Base-by-base conservation (phyloP, 2,329 filamentous ascomycete genomes). In the Penicillium sp. region DNA sequence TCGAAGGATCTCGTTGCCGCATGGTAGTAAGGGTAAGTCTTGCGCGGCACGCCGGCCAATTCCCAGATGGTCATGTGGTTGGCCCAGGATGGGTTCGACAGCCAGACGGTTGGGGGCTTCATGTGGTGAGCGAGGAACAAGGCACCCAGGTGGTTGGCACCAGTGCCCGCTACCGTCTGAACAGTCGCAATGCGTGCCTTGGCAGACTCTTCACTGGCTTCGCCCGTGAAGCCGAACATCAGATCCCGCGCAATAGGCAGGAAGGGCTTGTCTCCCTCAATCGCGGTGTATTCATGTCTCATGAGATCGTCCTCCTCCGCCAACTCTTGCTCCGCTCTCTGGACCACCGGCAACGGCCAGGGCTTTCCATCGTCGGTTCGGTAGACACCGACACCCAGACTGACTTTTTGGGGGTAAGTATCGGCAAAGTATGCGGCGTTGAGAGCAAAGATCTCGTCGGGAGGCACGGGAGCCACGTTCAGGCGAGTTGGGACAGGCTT, bases 281-380 rank as follows among this genome's bases (percentile, higher is more conserved):
- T 97, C 48, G 91, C 90, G 48, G 91, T 88, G 75, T 97, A 98
- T 77, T 98, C 93, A 77, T 97, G 93, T 74, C 96, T 91, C 62
- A 93, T 80, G 46, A 88, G 80, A 65, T 90, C 88, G 72, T 96
- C 88, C 68, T 86, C 84, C 66, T 82, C 84, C 56, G 95, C 80
- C 61, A 89, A 81, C 60, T 89, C 49, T 59, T 75, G 66, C 75
- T 69, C 66, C 18, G 91, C 90, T 84, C 91, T 90, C 73, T 88
- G 90, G 52, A 96, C 90, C 7, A 94, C 89, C 9, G 90, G 90
- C 51, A 96, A 74, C 51, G 95, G 85, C 90, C 90, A 96, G n/a
- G 90, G 90, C 76, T 95, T 95, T 57, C 88, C 90, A 66, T 89
- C 85, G 72, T 95, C 79, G 64, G 93, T 91, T 66, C 90, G 81